Conservation (phyloP, 495 filamentous ascomycete genomes). For the Bacidia gigantensis region DNA sequence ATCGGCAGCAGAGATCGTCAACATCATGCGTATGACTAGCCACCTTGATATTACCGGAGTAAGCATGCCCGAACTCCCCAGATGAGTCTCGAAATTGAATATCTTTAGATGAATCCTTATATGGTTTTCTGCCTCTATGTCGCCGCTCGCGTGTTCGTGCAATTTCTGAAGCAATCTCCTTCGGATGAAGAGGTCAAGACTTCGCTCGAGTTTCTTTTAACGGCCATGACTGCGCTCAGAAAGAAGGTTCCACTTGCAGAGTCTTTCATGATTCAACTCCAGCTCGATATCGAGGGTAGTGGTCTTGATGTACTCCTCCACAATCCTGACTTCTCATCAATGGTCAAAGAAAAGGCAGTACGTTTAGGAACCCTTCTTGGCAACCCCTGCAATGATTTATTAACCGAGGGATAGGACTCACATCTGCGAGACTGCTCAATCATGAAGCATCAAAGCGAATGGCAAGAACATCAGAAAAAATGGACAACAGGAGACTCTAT, state of each 20-base stretch:
- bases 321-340: slow-evolving; percentile 12
- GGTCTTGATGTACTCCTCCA: slow-evolving; percentile 21
- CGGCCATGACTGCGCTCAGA: slow-evolving; percentile 80
- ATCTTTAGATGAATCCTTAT: slow-evolving; percentile 78
- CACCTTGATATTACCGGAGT: slow-evolving; percentile 77
- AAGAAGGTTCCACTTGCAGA: slow-evolving; percentile 82
- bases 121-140: slow-evolving; percentile 94
- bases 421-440: not conserved
- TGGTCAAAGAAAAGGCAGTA: slow-evolving; percentile 7
- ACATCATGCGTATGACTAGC: slow-evolving; percentile 88
- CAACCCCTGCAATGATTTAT: not conserved
- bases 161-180: slow-evolving; percentile 80
- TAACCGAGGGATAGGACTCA: not conserved
- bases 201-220: slow-evolving; percentile 77
- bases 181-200: slow-evolving; percentile 70
- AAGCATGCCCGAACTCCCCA: slow-evolving; percentile 28
- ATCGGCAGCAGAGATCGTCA: slow-evolving; percentile 87
- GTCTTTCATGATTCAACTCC: slow-evolving; percentile 87
- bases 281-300: slow-evolving; percentile 75
- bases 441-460: not conserved
- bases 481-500: not conserved
- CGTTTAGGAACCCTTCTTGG: not conserved
- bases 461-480: not conserved
- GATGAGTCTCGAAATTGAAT: slow-evolving; percentile 16
- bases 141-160: slow-evolving; percentile 84